These are phyloP conservation scores for Silene noctiflora DNA, from an alignment of 179 eudicot species.

Conservation along the genomic window DNA sequence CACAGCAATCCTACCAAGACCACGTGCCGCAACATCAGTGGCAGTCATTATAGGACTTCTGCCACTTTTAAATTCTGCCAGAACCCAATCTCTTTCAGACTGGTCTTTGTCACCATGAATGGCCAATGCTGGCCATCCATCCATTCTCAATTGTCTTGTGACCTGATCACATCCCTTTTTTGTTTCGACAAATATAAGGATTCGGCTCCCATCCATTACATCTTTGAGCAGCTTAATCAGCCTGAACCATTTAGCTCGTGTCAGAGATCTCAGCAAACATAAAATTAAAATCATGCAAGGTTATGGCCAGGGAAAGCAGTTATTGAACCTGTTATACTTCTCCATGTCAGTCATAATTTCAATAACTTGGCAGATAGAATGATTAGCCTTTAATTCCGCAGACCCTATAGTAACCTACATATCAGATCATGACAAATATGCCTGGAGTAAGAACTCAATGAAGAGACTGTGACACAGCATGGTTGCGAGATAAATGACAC, in stretches of 20 bases:
- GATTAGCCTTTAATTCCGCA: slow-evolving; percentile 81
- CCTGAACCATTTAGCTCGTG: slow-evolving; percentile 33
- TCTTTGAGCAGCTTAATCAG: slow-evolving; percentile 80
- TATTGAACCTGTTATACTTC: slow-evolving; percentile 73
- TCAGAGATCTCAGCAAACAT: not conserved
- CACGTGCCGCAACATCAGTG: slow-evolving; percentile 99
- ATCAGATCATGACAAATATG: not conserved
- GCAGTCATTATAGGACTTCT: slow-evolving; percentile 97
- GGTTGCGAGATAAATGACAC: not conserved
- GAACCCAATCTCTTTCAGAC: slow-evolving; percentile 96
- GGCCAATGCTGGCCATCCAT: slow-evolving; percentile 98
- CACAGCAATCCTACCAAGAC: slow-evolving; percentile 75
- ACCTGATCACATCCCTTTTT: slow-evolving; percentile 98
- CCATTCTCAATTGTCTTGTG: slow-evolving; percentile 88
- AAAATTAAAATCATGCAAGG: not conserved
- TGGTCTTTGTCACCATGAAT: slow-evolving; percentile 99
- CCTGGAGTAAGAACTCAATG: no score
- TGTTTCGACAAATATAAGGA: slow-evolving; percentile 88
- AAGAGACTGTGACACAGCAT: no score
- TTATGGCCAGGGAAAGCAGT: not conserved
- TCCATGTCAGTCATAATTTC: slow-evolving; percentile 79
- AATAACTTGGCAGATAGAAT: slow-evolving; percentile 80
- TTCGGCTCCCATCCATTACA: slow-evolving; percentile 87
- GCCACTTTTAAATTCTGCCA: slow-evolving; percentile 95
- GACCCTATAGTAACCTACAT: slow-evolving; percentile 85